Base-by-base conservation (phyloP, 148 eudicot species). In the Camellia granthamiana region DNA sequence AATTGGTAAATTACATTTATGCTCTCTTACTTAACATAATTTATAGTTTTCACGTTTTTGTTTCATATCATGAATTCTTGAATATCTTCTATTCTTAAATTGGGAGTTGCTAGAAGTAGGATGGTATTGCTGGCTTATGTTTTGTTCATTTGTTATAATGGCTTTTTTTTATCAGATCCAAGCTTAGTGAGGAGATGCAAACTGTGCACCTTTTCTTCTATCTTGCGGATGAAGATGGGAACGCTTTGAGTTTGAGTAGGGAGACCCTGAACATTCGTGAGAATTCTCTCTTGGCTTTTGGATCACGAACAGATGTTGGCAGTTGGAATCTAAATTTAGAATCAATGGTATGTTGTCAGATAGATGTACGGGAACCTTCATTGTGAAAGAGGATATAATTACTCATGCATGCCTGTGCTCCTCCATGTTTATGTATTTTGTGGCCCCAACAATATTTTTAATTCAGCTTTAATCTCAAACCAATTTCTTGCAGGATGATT, bases 141-240 rank as follows among this genome's bases (percentile, higher is more conserved):
- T 30, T 30, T 60, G n/a, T 71, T 46, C 49, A 76, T 74, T 21
- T 52, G 18, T 65, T 74, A 43, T 72, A 60, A 64, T 82, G 38
- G 38, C 38, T 30, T 30, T 30, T 30, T 77, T 51, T 72, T 82
- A 52, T 58, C 85, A 88, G 92, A 77, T 80, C 81, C 69, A 81
- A 85, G 81, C 77, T 77, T 67, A 78, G 81, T 77, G 93, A 84
- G 72, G 95, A 89, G 72, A 77, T 66, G 86, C 80, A 74, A 79
- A 77, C 75, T 76, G 91, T 84, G 44, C 94, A 92, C 86, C 85
- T 96, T 76, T 96, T 96, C 89, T 94, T 96, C 82, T 96, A 96
- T 82, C 82, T 96, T 83, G 99, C 95, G 70, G 98, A 96, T 90
- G 99, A 94, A 88, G 89, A 84, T 69, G 92, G 91, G 77, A 84